Conservation (phyloP, 805 yeast genomes). For the Lipomyces orientalis region DNA sequence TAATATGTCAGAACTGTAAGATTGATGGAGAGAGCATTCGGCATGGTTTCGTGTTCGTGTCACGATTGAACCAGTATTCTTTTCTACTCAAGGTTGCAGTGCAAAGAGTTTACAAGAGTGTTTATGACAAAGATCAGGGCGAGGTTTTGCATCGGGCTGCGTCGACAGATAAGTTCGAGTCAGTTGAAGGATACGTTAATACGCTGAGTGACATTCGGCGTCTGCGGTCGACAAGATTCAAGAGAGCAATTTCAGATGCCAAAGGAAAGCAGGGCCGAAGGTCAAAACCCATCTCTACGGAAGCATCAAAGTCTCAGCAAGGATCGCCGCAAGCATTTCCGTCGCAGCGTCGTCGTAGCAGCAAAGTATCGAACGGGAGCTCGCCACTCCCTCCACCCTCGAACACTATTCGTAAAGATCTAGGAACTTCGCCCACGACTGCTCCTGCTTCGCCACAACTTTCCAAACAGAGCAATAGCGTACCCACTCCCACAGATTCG, state of each 20-base stretch:
- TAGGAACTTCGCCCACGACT: not conserved
- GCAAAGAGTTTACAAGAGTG: slow-evolving; percentile 54
- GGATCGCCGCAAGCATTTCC: not conserved
- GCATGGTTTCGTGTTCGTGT: slow-evolving; percentile 60
- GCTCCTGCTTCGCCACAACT: not conserved
- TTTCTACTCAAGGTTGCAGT: slow-evolving; percentile 84
- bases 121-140: slow-evolving; percentile 16
- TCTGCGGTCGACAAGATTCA: slow-evolving; percentile 73
- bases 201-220: slow-evolving; percentile 79
- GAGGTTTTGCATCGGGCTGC: slow-evolving; percentile 19
- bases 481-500: not conserved
- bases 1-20: slow-evolving; percentile 70
- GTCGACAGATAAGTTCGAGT: slow-evolving; percentile 30
- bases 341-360: slow-evolving; percentile 1
- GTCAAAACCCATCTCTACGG: slow-evolving; percentile 60
- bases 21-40: slow-evolving; percentile 52
- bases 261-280: slow-evolving; percentile 62
- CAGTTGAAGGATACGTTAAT: slow-evolving; percentile 56
- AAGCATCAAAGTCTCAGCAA: slow-evolving; percentile 5
- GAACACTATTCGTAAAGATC: not conserved
- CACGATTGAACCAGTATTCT: slow-evolving; percentile 73
- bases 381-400: not conserved
- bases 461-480: not conserved
- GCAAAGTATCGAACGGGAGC: not conserved
- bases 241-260: slow-evolving; percentile 52